phyloP scores from a whole-genome alignment of 177 flowering plant genomes.

The Vitis hybrid region DNA sequence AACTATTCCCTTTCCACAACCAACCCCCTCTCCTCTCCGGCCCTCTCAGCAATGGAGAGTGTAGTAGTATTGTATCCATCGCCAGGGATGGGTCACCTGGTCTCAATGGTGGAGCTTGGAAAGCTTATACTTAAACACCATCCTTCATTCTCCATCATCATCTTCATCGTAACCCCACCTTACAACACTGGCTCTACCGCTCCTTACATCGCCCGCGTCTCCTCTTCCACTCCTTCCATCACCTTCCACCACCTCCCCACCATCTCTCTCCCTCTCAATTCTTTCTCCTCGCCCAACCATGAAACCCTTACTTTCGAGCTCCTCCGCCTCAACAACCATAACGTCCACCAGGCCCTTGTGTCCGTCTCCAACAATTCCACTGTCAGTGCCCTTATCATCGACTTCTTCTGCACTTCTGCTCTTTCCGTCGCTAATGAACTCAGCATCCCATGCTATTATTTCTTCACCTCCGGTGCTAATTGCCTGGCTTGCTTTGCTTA shows the following conservation, averaged over 20 bases:
- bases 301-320: constrained; percentile 14
- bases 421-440: constrained; percentile 20
- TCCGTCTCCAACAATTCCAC: constrained; percentile 24
- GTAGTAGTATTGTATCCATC: constrained; percentile 44
- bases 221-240: constrained; percentile 26
- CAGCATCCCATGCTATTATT: constrained; percentile 39
- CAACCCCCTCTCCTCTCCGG: background rate
- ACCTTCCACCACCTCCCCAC: constrained; percentile 22
- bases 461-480: constrained; percentile 37
- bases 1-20: too few species aligned
- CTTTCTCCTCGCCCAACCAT: constrained; percentile 2
- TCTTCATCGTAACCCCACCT: constrained; percentile 25
- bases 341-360: constrained; percentile 24
- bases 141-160: constrained; percentile 29
- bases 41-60: constrained; percentile 5
- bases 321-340: constrained; percentile 25
- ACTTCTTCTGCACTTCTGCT: constrained; percentile 43
- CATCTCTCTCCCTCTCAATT: constrained; percentile 28
- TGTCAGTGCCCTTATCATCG: constrained; percentile 38
- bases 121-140: constrained; percentile 34
- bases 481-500: constrained; percentile 28
- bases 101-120: constrained; percentile 56
- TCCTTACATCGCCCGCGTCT: constrained; percentile 25
- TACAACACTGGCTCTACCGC: constrained; percentile 15
- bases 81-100: constrained; percentile 44